Evolutionary conservation across 1,139 yeast genomes (phyloP).

Genomic region (Suhomyces chickasaworum): DNA sequence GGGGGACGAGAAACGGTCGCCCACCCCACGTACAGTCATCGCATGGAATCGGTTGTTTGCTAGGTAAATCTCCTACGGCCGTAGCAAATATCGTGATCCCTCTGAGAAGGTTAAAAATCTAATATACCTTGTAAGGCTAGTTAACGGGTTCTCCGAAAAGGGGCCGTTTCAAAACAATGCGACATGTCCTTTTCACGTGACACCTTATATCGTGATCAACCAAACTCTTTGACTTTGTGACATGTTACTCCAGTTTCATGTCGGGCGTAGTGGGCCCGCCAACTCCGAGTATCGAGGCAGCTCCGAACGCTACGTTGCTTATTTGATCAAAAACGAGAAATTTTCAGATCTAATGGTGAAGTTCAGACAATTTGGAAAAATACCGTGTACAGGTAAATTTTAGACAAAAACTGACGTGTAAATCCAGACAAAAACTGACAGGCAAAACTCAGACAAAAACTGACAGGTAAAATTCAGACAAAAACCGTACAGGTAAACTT

Average conservation of each 20-base stretch:
- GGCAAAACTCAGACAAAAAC: too few species aligned
- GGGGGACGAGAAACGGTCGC: not conserved
- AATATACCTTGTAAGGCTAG: not conserved
- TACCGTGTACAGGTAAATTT: too few species aligned
- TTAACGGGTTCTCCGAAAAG: conserved; percentile 7
- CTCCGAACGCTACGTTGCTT: not conserved
- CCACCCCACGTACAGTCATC: too few species aligned
- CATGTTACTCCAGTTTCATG: not conserved
- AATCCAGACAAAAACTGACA: too few species aligned
- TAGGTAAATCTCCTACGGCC: too few species aligned
- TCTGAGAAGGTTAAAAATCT: not conserved
- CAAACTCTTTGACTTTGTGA: not conserved
- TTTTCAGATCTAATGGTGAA: not conserved
- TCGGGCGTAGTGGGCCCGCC: not conserved
- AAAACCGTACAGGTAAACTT: too few species aligned
- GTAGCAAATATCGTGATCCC: not conserved
- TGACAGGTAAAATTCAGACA: too few species aligned
- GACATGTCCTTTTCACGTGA: conserved; percentile 7
- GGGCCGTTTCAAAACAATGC: conserved; percentile 11
- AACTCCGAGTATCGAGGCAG: conserved; percentile 2
- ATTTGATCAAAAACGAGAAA: not conserved
- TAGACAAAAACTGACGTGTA: too few species aligned
- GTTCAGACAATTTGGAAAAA: too few species aligned
- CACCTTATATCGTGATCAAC: not conserved
- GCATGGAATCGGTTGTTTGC: too few species aligned